Conservation (phyloP, 2,329 filamentous ascomycete genomes). For the Podosphaera xanthii region DNA sequence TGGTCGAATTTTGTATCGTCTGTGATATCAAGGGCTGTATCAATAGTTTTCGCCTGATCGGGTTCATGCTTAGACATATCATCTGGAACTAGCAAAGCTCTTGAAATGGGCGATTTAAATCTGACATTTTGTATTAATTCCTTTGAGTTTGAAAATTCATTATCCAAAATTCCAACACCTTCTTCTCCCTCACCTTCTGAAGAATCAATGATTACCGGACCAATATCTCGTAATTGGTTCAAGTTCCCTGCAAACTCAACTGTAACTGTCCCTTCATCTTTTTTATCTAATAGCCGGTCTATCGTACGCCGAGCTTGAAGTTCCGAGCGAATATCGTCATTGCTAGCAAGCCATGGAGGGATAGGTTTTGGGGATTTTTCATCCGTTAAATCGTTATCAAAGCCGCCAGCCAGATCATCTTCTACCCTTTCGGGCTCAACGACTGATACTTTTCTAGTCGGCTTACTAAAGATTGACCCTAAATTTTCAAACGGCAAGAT, state of each 20-base stretch:
- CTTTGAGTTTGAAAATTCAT: background rate
- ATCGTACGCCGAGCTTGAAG: slow-evolving; percentile 33
- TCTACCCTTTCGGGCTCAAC: slow-evolving; percentile 6
- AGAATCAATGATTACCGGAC: slow-evolving; percentile 38
- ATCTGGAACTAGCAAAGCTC: background rate
- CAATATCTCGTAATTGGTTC: slow-evolving; percentile 23
- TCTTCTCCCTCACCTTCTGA: slow-evolving; percentile 21
- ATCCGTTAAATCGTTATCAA: slow-evolving; percentile 16
- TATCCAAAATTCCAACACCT: slow-evolving; percentile 1
- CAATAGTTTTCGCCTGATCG: slow-evolving; percentile 5
- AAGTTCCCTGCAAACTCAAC: slow-evolving; percentile 25
- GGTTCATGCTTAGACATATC: slow-evolving; percentile 1
- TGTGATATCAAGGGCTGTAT: slow-evolving; percentile 3
- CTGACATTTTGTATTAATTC: background rate
- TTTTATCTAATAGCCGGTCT: slow-evolving; percentile 38
- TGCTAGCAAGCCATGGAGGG: slow-evolving; percentile 51
- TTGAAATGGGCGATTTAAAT: background rate
- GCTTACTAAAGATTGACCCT: slow-evolving; percentile 30
- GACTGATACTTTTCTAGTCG: slow-evolving; percentile 6
- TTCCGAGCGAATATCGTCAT: slow-evolving; percentile 40
- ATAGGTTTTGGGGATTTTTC: slow-evolving; percentile 25
- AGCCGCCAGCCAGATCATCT: slow-evolving; percentile 18
- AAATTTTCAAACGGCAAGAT: slow-evolving; percentile 82
- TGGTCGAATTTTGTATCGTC: background rate
- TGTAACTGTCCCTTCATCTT: slow-evolving; percentile 31